Conservation (phyloP, 768 basidiomycete species). For the Mycena rosella region DNA sequence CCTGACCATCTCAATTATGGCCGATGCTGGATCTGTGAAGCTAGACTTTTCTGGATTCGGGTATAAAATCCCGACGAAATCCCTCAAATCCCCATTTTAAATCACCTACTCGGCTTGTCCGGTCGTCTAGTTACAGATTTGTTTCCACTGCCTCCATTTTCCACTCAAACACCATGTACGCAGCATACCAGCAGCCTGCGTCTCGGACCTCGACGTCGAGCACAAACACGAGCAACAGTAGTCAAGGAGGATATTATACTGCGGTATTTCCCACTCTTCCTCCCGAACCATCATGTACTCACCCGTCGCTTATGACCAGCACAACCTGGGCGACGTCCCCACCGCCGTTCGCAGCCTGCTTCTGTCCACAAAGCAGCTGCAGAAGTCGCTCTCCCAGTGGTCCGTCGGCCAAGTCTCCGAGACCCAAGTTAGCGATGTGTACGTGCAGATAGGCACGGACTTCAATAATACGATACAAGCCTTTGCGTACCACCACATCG, state of each 20-base stretch:
- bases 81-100: too few relatives aligned
- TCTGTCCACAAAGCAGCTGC: slow-evolving; percentile 85
- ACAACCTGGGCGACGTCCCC: slow-evolving; percentile 62
- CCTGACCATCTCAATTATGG: too few relatives aligned
- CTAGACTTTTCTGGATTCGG: too few relatives aligned
- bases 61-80: too few relatives aligned
- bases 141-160: background rate
- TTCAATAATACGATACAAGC: slow-evolving; percentile 86
- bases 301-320: slow-evolving; percentile 40
- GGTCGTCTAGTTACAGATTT: background rate
- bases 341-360: slow-evolving; percentile 76
- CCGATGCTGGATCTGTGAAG: too few relatives aligned
- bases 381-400: slow-evolving; percentile 81
- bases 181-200: slow-evolving; percentile 4
- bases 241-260: slow-evolving; percentile 22
- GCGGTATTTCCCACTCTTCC: slow-evolving; percentile 7
- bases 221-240: slow-evolving; percentile 36
- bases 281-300: slow-evolving; percentile 24
- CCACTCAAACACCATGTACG: slow-evolving; percentile 24
- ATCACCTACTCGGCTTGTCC: too few relatives aligned
- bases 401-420: slow-evolving; percentile 69
- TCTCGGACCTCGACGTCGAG: slow-evolving; percentile 32
- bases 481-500: slow-evolving; percentile 80
- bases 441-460: slow-evolving; percentile 89
- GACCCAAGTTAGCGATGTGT: slow-evolving; percentile 87